Base-by-base conservation (phyloP, 108 stramenopile species). In the Cyclotella atomus region DNA sequence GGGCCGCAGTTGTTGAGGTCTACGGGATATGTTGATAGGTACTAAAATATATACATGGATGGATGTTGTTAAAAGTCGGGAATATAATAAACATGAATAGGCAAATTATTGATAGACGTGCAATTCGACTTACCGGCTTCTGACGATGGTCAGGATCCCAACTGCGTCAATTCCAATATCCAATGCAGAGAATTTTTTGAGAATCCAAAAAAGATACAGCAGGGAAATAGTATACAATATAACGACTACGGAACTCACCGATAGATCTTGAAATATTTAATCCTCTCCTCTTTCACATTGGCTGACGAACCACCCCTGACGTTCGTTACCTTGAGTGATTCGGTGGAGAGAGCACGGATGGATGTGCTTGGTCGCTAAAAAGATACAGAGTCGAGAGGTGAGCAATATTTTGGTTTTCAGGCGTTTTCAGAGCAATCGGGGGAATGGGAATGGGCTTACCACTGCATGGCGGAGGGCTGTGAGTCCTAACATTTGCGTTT, bases 91-190 rank as follows among this genome's bases (percentile, higher is more conserved):
- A 71, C 27, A 78, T 30, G n/a, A n/a, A n/a, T 46, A 85, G 83
- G 12, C n/a, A 15, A n/a, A 21, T 2, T n/a, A 46, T n/a, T n/a
- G n/a, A n/a, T n/a, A n/a, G n/a, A n/a, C n/a, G n/a, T n/a, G n/a
- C n/a, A n/a, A n/a, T n/a, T n/a, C n/a, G 6, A 64, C 76, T 77
- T 33, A 79, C 77, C 29, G 91, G 96, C 68, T 89, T 89, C 83
- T 97, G 95, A 44, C 90, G 85, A 73, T 93, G 86, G 74, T 98
- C 96, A 3, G 98, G 98, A 79, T 99, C 97, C 96, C 97, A 99
- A 41, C 98, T 89, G n/a, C n/a, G n/a, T n/a, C n/a, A n/a, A n/a
- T n/a, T n/a, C n/a, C n/a, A n/a, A n/a, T n/a, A n/a, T n/a, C n/a
- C n/a, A n/a, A n/a, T n/a, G n/a, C n/a, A n/a, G n/a, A n/a, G n/a